Evolutionary conservation across 129 eudicot genomes (phyloP).

Genomic region (Tagetes erecta): DNA sequence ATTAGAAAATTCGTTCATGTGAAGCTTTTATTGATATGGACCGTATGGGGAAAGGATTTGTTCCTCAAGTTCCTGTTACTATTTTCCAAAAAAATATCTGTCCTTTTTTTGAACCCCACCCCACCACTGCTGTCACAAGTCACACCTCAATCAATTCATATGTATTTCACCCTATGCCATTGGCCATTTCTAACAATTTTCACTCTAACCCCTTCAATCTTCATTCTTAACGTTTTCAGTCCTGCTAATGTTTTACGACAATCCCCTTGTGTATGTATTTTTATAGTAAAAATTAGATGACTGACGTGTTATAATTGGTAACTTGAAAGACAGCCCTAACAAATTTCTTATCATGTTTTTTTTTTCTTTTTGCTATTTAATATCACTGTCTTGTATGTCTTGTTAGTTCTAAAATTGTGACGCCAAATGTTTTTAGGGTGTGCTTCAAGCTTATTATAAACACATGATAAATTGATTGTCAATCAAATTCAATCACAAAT

Average conservation of each 20-base stretch:
- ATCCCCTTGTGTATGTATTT: neutral
- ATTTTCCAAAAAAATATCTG: slow-evolving; percentile 50
- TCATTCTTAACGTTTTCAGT: neutral
- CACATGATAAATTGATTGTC: neutral
- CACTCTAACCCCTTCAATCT: neutral
- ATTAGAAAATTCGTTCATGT: slow-evolving; percentile 14
- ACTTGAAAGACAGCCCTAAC: neutral
- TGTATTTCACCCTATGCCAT: slow-evolving; percentile 29
- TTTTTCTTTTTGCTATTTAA: neutral
- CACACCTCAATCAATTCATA: slow-evolving; percentile 56
- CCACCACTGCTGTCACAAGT: slow-evolving; percentile 69
- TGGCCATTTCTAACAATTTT: slow-evolving; percentile 2
- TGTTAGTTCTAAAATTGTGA: neutral
- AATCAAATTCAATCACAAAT: neutral
- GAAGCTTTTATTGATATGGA: slow-evolving; percentile 30
- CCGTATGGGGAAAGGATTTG: slow-evolving; percentile 32
- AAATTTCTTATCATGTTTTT: neutral
- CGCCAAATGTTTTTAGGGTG: too few relatives aligned
- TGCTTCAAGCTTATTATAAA: neutral
- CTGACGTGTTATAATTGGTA: neutral
- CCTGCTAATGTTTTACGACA: neutral
- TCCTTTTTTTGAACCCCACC: slow-evolving; percentile 50
- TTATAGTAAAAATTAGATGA: neutral
- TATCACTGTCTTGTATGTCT: neutral
- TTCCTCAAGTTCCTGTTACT: slow-evolving; percentile 25